Evolutionary conservation across 345 rosid species (phyloP), one percentile per base, ranked within the genome.

Genomic region (Eucalyptus regnans): DNA sequence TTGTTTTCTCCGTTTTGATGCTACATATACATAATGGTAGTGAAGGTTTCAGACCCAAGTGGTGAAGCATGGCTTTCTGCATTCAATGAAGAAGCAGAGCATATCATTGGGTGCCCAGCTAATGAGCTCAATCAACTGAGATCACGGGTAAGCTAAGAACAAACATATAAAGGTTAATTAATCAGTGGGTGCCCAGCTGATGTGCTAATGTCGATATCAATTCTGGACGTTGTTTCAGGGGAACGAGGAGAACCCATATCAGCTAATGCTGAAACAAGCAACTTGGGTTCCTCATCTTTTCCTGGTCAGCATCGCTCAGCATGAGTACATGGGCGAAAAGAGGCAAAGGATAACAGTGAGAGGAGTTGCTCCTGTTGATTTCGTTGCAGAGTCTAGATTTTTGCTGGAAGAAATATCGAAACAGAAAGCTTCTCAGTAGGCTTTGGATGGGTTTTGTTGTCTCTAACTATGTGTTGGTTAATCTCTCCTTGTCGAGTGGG

Each of bases 201-300:
- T 20, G 7, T 71, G 44, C 81, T 37, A 71, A 71, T 20, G 83
- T 11, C 0, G 27, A 71, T 18, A 37, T 37, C 23, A 20, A 37
- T 71, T 71, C 83, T 71, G 4, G 27, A 22, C 15, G 12, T 12
- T 23, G 25, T 90, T 90, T 48, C 94, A 96, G 96, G 93, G 88
- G 91, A 97, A 90, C 29, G 96, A 95, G 46, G 94, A 89, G n/a
- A 92, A 88, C 89, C 92, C 88, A 52, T 97, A 92, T 91, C 96
- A 94, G 89, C 88, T 91, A 89, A 95, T 92, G 90, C 90, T 97
- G 91, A 96, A 97, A 90, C 94, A 93, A 92, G 96, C 94, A 20
- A 97, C 98, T 22, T 96, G 99, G 99, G 93, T 91, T 79, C 95
- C 95, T 91, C 96, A 96, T 93, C 89, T 94, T 81, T 94, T 97